phyloP scores from a whole-genome alignment of 495 filamentous ascomycete species.

The Aspergillus bridgeri region DNA sequence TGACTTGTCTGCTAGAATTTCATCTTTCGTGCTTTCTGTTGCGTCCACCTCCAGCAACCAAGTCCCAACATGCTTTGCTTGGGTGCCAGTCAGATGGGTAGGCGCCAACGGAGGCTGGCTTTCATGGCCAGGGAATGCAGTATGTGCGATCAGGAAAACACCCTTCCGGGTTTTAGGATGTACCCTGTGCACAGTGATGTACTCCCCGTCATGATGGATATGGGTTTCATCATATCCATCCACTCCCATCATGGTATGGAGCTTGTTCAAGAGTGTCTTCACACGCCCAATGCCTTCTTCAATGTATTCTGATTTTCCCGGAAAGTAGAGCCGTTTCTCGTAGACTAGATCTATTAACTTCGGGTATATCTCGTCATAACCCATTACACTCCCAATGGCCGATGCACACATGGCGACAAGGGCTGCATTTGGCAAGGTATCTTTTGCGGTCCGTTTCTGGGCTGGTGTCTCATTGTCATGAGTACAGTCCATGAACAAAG shows the following conservation, averaged over 20 bases:
- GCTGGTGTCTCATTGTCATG: slow-evolving; percentile 97
- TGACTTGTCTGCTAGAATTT: slow-evolving; percentile 63
- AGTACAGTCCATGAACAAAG: slow-evolving; percentile 98
- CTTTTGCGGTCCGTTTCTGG: slow-evolving; percentile 90
- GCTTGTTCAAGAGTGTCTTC: slow-evolving; percentile 86
- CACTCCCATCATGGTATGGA: slow-evolving; percentile 90
- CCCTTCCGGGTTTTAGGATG: slow-evolving; percentile 88
- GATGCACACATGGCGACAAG: slow-evolving; percentile 94
- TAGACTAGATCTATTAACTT: slow-evolving; percentile 84
- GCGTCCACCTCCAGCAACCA: slow-evolving; percentile 86
- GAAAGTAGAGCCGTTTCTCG: slow-evolving; percentile 79
- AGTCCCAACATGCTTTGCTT: slow-evolving; percentile 75
- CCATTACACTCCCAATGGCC: slow-evolving; percentile 92
- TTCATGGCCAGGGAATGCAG: slow-evolving; percentile 85
- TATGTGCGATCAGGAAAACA: slow-evolving; percentile 92
- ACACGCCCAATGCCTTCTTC: slow-evolving; percentile 81
- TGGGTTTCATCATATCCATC: slow-evolving; percentile 93
- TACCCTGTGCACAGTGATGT: slow-evolving; percentile 92
- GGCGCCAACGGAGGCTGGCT: slow-evolving; percentile 71
- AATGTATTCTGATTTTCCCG: slow-evolving; percentile 58
- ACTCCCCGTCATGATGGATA: slow-evolving; percentile 93
- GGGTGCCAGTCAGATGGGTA: slow-evolving; percentile 69
- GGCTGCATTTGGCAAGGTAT: slow-evolving; percentile 94
- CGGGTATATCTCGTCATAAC: slow-evolving; percentile 98
- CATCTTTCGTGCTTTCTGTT: slow-evolving; percentile 58